Percentiles rank a stretch among this genome's conserved stretches.
Evolutionary conservation across 257 asterid species (phyloP).

Genomic region (Penstemon barbatus): DNA sequence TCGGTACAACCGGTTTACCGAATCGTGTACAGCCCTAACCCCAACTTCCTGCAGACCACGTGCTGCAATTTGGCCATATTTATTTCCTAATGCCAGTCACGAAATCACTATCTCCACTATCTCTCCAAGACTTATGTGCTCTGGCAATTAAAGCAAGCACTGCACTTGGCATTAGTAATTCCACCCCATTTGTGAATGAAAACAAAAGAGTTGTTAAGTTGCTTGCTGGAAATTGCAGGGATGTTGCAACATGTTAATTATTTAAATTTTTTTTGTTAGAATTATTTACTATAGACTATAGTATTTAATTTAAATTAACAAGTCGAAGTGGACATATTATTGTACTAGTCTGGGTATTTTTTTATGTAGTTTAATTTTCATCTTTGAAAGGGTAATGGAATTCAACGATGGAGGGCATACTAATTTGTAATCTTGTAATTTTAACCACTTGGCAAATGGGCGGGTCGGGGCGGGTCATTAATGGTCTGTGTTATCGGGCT

Average conservation of each 20-base stretch:
- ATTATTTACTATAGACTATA: background rate
- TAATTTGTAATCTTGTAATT: background rate
- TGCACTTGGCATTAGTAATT: constrained; percentile 9
- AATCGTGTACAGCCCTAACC: too few species aligned
- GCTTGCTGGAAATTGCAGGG: constrained; percentile 21
- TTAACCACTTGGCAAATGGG: too few species aligned
- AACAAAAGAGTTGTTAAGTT: background rate
- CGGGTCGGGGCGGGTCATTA: too few species aligned
- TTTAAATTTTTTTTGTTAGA: background rate
- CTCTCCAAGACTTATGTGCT: constrained; percentile 37
- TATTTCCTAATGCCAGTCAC: constrained; percentile 46
- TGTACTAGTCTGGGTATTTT: constrained; percentile 4
- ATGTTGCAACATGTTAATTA: constrained; percentile 13
- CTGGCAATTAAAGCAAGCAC: constrained; percentile 50
- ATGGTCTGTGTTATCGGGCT: too few species aligned
- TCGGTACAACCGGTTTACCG: too few species aligned
- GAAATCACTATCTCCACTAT: constrained; percentile 36
- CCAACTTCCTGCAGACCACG: constrained; percentile 37
- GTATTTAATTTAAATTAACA: background rate
- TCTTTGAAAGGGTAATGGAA: background rate
- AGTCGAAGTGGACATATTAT: too few species aligned
- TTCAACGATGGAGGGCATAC: too few species aligned
- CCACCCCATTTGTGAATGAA: constrained; percentile 8
- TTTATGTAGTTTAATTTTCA: background rate
- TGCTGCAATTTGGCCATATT: constrained; percentile 37